Base-by-base conservation (phyloP, 331 rosid genomes). In the Rosa hybrid region DNA sequence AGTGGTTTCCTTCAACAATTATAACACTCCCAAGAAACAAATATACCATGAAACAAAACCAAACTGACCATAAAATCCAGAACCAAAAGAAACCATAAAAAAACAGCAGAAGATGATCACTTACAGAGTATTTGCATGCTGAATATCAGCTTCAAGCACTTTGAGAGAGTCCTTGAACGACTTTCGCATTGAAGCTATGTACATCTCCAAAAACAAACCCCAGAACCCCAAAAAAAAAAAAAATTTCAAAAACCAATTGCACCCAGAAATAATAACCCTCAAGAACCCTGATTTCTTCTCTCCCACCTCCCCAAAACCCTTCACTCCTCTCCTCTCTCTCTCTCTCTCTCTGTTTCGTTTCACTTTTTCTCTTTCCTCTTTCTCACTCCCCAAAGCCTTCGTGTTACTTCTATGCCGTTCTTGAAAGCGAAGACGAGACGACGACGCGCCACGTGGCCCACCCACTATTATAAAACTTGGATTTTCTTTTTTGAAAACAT, bases 131-230 rank as follows among this genome's bases (percentile, higher is more conserved):
- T 92, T 95, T 49, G 98, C 98, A 39, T 95, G 98, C 81, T 92
- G 98, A 70, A 95, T 95, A 91, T 95, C 98, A 87, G 98, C 98
- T 90, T 95, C 98, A 74, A 95, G 98, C 27, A 92, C 88, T 87
- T 95, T 95, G 71, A 95, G 84, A 72, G 98, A 95, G 78, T 95
- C 98, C 93, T 92, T 95, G 88, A 95, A 95, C 53, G 98, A 95
- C 86, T 91, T 95, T 88, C 98, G 89, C 97, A 89, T 95, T 82
- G 98, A 86, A 83, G 92, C 89, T 81, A 92, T 83, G 81, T 92
- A 92, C 98, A 92, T 86, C 83, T 90, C 81, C 80, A 23, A n/a
- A 42, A 11, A 2, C 25, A 21, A 48, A 3, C 5, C 23, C 4
- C 25, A 49, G 23, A 63, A 63, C 17, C 25, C 18, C 27, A 18